Conservation (phyloP, 225 moss, liverwort and hornwort species). For the Bryoerythrophyllum caledonicum region DNA sequence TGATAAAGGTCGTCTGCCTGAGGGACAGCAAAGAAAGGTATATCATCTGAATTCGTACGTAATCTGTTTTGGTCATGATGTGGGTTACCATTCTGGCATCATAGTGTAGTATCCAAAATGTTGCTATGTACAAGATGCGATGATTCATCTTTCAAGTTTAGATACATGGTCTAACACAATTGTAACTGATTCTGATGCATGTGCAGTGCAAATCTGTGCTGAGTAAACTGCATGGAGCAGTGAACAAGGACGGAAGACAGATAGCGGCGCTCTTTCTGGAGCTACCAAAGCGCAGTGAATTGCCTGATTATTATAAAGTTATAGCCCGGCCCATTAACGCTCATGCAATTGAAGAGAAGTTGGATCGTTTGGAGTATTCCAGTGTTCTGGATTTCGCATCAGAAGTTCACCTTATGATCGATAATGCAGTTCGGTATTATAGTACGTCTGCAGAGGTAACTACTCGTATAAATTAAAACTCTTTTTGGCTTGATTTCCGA, state of each 20-base stretch:
- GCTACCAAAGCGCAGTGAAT: slow-evolving; percentile 87
- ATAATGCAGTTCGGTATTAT: slow-evolving; percentile 84
- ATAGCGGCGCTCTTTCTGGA: slow-evolving; percentile 80
- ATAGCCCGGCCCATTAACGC: slow-evolving; percentile 82
- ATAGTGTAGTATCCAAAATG: neutral
- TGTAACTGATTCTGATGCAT: slow-evolving; percentile 9
- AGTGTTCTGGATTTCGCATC: slow-evolving; percentile 93
- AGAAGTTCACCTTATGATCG: slow-evolving; percentile 95
- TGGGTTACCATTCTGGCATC: neutral
- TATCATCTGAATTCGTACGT: neutral
- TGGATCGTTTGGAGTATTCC: slow-evolving; percentile 92
- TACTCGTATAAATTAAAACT: neutral
- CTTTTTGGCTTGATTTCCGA: slow-evolving; percentile 13
- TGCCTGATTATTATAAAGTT: slow-evolving; percentile 90
- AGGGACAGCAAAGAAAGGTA: slow-evolving; percentile 72
- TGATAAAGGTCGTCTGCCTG: slow-evolving; percentile 79
- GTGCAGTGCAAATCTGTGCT: slow-evolving; percentile 96
- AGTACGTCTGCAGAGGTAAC: slow-evolving; percentile 67
- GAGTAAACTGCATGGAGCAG: slow-evolving; percentile 84
- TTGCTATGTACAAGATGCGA: neutral
- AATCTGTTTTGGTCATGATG: neutral
- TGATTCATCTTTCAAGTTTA: neutral
- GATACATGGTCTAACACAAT: neutral
- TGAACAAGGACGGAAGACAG: slow-evolving; percentile 85
- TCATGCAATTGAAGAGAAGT: slow-evolving; percentile 84